Conservation (phyloP, 371 early-diverging fungal genomes). For the Mortierella sp. region DNA sequence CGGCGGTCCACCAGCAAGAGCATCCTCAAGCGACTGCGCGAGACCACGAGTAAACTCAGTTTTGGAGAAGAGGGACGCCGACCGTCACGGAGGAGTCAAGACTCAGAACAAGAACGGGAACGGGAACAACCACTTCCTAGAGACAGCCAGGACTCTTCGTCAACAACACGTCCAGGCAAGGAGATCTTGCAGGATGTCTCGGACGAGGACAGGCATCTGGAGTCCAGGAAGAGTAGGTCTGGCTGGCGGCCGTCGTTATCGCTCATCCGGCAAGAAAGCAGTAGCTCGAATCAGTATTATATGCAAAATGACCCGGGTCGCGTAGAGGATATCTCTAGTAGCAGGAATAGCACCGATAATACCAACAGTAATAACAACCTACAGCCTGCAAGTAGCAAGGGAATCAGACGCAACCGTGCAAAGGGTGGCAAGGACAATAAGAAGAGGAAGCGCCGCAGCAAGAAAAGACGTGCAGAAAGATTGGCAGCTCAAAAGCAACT, state of each 20-base stretch:
- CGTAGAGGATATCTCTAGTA: constrained; percentile 8
- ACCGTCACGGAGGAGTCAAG: constrained; percentile 15
- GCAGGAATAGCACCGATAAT: not conserved
- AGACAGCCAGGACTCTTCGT: constrained; percentile 28
- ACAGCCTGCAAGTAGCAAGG: not conserved
- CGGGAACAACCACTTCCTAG: constrained; percentile 3
- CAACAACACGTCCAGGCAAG: constrained; percentile 14
- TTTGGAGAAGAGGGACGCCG: constrained; percentile 26
- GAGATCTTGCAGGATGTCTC: constrained; percentile 34
- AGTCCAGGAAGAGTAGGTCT: constrained; percentile 34
- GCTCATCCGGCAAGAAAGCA: constrained; percentile 48
- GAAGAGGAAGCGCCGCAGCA: constrained; percentile 26
- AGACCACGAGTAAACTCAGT: constrained; percentile 29
- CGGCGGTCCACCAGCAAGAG: constrained; percentile 26
- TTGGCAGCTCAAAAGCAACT: constrained; percentile 19
- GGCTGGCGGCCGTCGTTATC: constrained; percentile 50
- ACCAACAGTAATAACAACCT: not conserved
- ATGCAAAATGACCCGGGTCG: constrained; percentile 38
- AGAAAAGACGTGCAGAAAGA: constrained; percentile 23
- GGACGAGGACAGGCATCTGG: constrained; percentile 31
- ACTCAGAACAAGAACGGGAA: constrained; percentile 10
- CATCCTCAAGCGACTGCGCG: constrained; percentile 27
- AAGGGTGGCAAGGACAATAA: constrained; percentile 24
- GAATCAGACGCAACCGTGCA: constrained; percentile 1
- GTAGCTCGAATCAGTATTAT: constrained; percentile 21